phyloP scores from a whole-genome alignment of 331 rosid species.

The Quercus tomentella region DNA sequence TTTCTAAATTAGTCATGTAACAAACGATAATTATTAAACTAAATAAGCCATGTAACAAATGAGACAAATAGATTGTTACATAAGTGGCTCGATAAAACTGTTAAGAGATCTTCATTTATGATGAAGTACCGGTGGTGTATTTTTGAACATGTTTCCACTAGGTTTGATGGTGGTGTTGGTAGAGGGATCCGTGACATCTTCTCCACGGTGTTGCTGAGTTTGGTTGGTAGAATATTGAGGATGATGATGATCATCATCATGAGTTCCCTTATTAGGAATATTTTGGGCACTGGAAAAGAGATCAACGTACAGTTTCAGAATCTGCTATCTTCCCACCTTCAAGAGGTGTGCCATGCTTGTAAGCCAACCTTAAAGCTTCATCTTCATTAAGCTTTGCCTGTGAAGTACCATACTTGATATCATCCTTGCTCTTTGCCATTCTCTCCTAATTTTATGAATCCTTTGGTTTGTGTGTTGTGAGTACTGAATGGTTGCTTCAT shows the following conservation, averaged over 20 bases:
- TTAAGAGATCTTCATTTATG: too few relatives aligned
- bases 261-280: constrained; percentile 8
- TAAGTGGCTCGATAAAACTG: too few relatives aligned
- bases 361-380: constrained; percentile 42
- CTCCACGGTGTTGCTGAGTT: constrained; percentile 27
- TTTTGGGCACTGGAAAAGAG: constrained; percentile 34
- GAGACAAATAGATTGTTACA: too few relatives aligned
- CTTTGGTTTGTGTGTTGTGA: neutral
- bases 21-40: too few relatives aligned
- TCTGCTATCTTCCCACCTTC: constrained; percentile 72
- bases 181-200: constrained; percentile 9
- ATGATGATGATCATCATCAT: neutral
- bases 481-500: neutral
- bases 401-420: constrained; percentile 37
- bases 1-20: too few relatives aligned
- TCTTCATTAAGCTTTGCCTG: constrained; percentile 53
- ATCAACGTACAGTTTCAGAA: constrained; percentile 45
- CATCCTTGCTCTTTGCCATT: constrained; percentile 62
- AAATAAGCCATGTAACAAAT: too few relatives aligned
- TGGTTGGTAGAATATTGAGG: neutral
- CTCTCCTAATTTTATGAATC: too few relatives aligned
- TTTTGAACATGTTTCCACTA: neutral
- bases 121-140: too few relatives aligned
- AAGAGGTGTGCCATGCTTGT: constrained; percentile 58
- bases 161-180: constrained; percentile 4